Evolutionary conservation across 2,329 filamentous ascomycete genomes (phyloP).

Genomic region (Botrytis medusae): DNA sequence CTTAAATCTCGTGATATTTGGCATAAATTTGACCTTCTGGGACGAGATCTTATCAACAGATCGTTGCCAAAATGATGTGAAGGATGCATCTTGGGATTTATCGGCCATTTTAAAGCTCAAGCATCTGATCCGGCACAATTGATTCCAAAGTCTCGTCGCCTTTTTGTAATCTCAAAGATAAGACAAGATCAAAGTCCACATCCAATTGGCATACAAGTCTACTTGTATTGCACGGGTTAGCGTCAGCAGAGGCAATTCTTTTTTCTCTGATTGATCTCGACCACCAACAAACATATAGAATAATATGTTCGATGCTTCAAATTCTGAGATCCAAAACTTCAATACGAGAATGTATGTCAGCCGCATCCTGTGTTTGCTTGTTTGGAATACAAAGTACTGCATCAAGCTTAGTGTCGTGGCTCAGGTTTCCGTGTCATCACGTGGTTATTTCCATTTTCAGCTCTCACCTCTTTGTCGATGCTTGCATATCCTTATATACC

Average conservation of each 20-base stretch:
- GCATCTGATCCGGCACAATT: background rate
- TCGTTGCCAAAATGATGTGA: conserved; percentile 25
- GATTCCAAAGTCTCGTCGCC: background rate
- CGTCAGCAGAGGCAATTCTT: background rate
- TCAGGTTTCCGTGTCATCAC: background rate
- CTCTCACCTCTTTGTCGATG: background rate
- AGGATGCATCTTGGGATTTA: conserved; percentile 8
- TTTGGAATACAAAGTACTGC: conserved; percentile 9
- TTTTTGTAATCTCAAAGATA: background rate
- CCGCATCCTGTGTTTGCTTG: background rate
- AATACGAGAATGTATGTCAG: conserved; percentile 1
- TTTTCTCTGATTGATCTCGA: background rate
- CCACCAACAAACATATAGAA: background rate
- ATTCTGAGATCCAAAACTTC: background rate
- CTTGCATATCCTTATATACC: background rate
- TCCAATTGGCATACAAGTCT: background rate
- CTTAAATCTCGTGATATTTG: conserved; percentile 16
- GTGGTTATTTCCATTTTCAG: background rate
- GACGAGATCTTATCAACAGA: conserved; percentile 22
- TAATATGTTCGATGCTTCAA: background rate
- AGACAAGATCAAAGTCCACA: background rate
- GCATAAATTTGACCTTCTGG: conserved; percentile 23
- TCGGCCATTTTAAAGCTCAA: conserved; percentile 1
- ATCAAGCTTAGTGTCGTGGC: conserved; percentile 8
- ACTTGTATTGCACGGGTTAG: background rate